Conservation (phyloP, 1,284 basidiomycete species). For the Microbotryum violaceum region DNA sequence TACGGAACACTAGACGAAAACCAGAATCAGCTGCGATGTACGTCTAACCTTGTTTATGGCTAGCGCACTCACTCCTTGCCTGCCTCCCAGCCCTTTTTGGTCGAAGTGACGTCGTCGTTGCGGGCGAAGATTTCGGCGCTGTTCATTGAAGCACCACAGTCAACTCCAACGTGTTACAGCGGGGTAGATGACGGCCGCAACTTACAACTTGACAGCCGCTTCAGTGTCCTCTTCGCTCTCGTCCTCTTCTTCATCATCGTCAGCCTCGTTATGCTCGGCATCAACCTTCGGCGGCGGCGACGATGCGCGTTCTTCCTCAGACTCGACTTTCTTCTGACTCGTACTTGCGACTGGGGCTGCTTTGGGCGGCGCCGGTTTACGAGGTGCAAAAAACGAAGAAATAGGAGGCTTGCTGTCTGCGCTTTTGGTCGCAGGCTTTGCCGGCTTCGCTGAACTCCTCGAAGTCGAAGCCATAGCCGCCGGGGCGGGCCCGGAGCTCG, state of each 20-base stretch:
- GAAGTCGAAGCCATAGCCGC: slow-evolving; percentile 10
- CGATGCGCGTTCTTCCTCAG: not conserved
- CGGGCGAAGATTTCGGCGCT: slow-evolving; percentile 63
- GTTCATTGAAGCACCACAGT: slow-evolving; percentile 7
- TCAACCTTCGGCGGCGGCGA: slow-evolving; percentile 24
- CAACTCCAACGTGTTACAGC: slow-evolving; percentile 1
- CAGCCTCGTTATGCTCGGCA: slow-evolving; percentile 28
- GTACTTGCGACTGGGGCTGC: not conserved
- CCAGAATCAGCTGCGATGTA: not conserved
- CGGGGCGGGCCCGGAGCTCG: not conserved
- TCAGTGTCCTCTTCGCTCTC: slow-evolving; percentile 41
- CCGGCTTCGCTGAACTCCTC: slow-evolving; percentile 9
- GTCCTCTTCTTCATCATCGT: slow-evolving; percentile 44
- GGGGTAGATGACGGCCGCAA: slow-evolving; percentile 22
- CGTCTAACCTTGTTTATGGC: not conserved
- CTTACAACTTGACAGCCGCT: slow-evolving; percentile 39
- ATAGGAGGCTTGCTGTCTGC: slow-evolving; percentile 9
- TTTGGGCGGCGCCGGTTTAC: slow-evolving; percentile 5
- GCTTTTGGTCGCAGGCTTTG: slow-evolving; percentile 1
- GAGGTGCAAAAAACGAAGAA: slow-evolving; percentile 18
- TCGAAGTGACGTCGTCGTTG: slow-evolving; percentile 39
- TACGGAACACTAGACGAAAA: slow-evolving; percentile 69
- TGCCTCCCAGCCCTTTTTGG: slow-evolving; percentile 62
- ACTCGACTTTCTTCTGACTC: not conserved
- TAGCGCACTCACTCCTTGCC: slow-evolving; percentile 62